A percentile compares a stretch with the other conserved stretches of the same genome.
These are phyloP conservation scores for Russula griseocarnosa DNA, from an alignment of 768 basidiomycete species.

Conservation along the genomic window DNA sequence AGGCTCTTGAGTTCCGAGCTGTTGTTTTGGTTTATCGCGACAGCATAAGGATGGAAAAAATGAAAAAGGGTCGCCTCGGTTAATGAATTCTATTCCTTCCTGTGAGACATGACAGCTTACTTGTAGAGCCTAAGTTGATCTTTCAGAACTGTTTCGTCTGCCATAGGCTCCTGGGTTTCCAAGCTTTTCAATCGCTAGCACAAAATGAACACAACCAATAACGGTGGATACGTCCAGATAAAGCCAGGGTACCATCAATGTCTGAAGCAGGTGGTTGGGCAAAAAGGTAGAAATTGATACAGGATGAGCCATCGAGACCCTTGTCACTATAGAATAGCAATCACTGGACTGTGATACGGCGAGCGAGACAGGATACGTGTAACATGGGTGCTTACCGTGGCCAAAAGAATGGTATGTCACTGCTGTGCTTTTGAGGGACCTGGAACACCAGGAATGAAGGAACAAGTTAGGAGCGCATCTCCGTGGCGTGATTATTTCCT, in stretches of 20 bases:
- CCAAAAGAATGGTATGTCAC: slow-evolving; percentile 21
- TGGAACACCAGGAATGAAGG: neutral
- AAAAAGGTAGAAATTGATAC: slow-evolving; percentile 28
- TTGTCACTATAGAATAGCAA: slow-evolving; percentile 20
- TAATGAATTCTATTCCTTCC: neutral
- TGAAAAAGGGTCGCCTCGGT: neutral
- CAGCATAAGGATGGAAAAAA: neutral
- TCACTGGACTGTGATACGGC: neutral
- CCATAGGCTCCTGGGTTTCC: slow-evolving; percentile 35
- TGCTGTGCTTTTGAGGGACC: slow-evolving; percentile 26
- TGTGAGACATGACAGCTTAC: slow-evolving; percentile 29
- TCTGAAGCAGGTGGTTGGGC: slow-evolving; percentile 29
- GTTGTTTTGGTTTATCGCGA: neutral
- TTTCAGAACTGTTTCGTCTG: slow-evolving; percentile 31
- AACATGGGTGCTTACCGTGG: slow-evolving; percentile 7
- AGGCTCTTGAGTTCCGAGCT: slow-evolving; percentile 32
- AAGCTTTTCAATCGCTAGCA: slow-evolving; percentile 27
- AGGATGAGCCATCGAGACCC: slow-evolving; percentile 27
- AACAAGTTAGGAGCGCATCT: neutral
- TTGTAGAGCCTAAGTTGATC: slow-evolving; percentile 35
- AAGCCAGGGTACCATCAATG: slow-evolving; percentile 24
- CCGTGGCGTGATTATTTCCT: neutral
- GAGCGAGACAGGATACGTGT: neutral
- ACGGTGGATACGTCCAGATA: too few relatives aligned
- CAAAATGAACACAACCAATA: neutral